These are phyloP conservation scores for Lagenaria siceraria DNA, from an alignment of 306 rosid species.

Conservation along the genomic window DNA sequence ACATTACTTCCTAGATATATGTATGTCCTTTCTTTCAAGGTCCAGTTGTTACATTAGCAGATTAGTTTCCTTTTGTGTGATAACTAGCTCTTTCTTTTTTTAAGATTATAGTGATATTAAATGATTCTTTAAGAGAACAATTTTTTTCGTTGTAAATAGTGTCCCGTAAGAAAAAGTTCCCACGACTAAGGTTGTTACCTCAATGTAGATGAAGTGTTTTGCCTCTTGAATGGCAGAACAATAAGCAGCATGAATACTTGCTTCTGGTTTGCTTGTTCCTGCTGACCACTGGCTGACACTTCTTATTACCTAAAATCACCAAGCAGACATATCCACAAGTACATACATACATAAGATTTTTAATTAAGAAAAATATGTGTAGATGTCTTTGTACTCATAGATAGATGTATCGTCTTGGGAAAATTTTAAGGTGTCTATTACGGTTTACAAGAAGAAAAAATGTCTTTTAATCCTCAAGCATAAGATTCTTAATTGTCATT, in stretches of 20 bases:
- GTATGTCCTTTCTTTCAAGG: background rate
- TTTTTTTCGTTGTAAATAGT: background rate
- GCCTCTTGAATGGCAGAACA: constrained; percentile 36
- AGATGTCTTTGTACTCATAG: background rate
- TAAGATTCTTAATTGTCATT: background rate
- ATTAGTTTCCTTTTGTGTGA: background rate
- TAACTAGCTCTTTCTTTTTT: background rate
- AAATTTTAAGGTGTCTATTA: background rate
- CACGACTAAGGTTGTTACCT: constrained; percentile 12
- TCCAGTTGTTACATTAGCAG: background rate
- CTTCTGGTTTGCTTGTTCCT: constrained; percentile 39
- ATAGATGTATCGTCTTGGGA: background rate
- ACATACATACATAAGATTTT: background rate
- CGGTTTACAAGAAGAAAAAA: background rate
- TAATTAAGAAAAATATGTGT: background rate
- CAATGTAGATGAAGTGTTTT: constrained; percentile 34
- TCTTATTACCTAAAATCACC: constrained; percentile 22
- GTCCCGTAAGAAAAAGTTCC: background rate
- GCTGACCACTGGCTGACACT: constrained; percentile 48
- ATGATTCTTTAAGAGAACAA: background rate
- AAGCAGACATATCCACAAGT: background rate
- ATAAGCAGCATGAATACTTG: constrained; percentile 31
- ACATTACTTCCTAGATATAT: background rate
- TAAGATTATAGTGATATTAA: background rate
- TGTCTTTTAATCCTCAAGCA: background rate